Evolutionary conservation across 2,329 filamentous ascomycete genomes (phyloP).

Genomic region (Colletotrichum destructivum): DNA sequence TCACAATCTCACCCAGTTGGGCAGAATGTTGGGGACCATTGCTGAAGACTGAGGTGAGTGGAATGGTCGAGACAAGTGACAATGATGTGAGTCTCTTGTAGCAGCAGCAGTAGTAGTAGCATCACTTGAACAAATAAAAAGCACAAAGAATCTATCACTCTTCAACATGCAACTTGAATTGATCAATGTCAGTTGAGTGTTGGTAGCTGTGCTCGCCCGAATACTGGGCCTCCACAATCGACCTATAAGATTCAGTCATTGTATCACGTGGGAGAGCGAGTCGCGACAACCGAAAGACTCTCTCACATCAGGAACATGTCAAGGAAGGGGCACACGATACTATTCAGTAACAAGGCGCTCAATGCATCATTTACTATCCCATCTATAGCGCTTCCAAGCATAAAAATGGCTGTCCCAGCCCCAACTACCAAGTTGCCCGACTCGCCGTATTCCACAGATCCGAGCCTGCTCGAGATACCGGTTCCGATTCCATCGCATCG

Average conservation of each 20-base stretch:
- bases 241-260: conserved; percentile 14
- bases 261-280: conserved; percentile 1
- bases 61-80: too few species aligned
- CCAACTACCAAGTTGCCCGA: background rate
- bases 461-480: too few species aligned
- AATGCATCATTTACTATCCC: background rate
- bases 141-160: too few species aligned
- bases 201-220: too few species aligned
- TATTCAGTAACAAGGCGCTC: background rate
- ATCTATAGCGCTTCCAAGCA: background rate
- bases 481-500: background rate
- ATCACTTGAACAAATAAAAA: too few species aligned
- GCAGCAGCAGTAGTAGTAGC: too few species aligned
- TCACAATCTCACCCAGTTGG: conserved; percentile 21
- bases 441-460: background rate
- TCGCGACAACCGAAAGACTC: background rate
- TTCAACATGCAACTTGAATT: too few species aligned
- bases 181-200: too few species aligned
- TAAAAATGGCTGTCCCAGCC: background rate
- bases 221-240: background rate
- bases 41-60: background rate
- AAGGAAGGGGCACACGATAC: background rate
- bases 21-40: conserved; percentile 25
- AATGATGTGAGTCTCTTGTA: too few species aligned
- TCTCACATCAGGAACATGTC: background rate